These are phyloP conservation scores for Chlorella sp. DNA, from an alignment of 139 green algal genomes.

Conservation along the genomic window DNA sequence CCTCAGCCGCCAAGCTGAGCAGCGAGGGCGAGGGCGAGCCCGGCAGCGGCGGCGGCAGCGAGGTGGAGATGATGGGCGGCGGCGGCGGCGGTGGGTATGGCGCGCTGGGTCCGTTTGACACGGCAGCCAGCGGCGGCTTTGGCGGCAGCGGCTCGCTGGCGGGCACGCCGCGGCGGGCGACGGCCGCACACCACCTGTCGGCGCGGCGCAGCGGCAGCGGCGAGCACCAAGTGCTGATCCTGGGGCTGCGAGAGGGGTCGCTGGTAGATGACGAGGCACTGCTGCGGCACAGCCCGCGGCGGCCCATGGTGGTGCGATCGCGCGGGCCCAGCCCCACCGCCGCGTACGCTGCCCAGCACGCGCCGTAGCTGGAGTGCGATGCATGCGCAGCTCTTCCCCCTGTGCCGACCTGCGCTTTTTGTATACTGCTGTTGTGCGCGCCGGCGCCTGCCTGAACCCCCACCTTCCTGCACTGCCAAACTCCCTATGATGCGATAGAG, in stretches of 20 bases:
- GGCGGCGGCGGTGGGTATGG: background rate
- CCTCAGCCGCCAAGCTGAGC: background rate
- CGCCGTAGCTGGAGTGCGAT: background rate
- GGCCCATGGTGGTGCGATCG: background rate
- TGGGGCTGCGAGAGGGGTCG: conserved; percentile 2
- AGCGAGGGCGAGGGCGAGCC: background rate
- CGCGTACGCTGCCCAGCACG: background rate
- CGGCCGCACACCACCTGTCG: too few relatives aligned
- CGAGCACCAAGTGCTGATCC: conserved; percentile 11
- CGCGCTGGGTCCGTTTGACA: background rate
- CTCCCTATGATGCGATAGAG: too few relatives aligned
- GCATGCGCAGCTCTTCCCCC: background rate
- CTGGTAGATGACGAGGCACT: conserved; percentile 14
- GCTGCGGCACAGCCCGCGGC: background rate
- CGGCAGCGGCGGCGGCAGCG: background rate
- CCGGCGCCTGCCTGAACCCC: background rate
- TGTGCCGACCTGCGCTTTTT: background rate
- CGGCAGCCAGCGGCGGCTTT: background rate
- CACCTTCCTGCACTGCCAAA: background rate
- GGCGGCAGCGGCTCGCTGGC: background rate
- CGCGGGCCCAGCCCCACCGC: background rate
- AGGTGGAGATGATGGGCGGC: background rate
- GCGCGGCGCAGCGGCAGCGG: background rate
- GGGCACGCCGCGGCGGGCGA: too few relatives aligned
- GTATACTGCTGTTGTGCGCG: too few relatives aligned